Evolutionary conservation across 805 yeast species (phyloP).

Genomic region (Suhomyces sp.): DNA sequence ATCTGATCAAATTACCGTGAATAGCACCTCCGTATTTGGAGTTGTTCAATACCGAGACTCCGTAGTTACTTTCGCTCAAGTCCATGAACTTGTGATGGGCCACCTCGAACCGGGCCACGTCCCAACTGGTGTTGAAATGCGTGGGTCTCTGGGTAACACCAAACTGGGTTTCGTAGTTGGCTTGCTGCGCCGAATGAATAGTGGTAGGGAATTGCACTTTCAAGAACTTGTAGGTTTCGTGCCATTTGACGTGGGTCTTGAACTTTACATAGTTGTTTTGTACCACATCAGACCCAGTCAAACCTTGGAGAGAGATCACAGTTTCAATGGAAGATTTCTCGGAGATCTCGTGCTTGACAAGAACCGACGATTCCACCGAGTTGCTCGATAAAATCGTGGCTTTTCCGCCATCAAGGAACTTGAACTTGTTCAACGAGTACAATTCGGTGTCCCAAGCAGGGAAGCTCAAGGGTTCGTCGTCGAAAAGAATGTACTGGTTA

Average conservation of each 20-base stretch:
- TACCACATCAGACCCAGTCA: slow-evolving; percentile 39
- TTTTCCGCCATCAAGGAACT: slow-evolving; percentile 41
- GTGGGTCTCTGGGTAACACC: slow-evolving; percentile 92
- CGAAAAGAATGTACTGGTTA: slow-evolving; percentile 76
- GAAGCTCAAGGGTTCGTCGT: slow-evolving; percentile 87
- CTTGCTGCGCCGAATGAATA: slow-evolving; percentile 61
- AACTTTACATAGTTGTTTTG: slow-evolving; percentile 37
- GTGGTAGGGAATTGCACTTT: slow-evolving; percentile 95
- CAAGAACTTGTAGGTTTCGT: slow-evolving; percentile 80
- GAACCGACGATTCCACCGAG: slow-evolving; percentile 60
- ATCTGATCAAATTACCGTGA: slow-evolving; percentile 88
- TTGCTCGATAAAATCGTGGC: slow-evolving; percentile 45
- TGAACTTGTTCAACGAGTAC: slow-evolving; percentile 72
- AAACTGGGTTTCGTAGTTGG: slow-evolving; percentile 90
- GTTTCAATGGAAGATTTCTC: slow-evolving; percentile 59
- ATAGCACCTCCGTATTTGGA: slow-evolving; percentile 89
- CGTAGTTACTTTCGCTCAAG: slow-evolving; percentile 79
- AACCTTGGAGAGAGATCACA: slow-evolving; percentile 64
- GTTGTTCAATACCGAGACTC: slow-evolving; percentile 81
- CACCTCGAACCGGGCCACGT: slow-evolving; percentile 92
- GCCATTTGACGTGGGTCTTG: slow-evolving; percentile 67
- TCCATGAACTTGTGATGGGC: slow-evolving; percentile 94
- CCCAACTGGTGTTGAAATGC: slow-evolving; percentile 94
- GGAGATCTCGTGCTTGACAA: slow-evolving; percentile 60
- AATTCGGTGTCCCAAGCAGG: slow-evolving; percentile 99